phyloP scores from a whole-genome alignment of 192 early-diverging fungal genomes.

The Geosiphon pyriformis region DNA sequence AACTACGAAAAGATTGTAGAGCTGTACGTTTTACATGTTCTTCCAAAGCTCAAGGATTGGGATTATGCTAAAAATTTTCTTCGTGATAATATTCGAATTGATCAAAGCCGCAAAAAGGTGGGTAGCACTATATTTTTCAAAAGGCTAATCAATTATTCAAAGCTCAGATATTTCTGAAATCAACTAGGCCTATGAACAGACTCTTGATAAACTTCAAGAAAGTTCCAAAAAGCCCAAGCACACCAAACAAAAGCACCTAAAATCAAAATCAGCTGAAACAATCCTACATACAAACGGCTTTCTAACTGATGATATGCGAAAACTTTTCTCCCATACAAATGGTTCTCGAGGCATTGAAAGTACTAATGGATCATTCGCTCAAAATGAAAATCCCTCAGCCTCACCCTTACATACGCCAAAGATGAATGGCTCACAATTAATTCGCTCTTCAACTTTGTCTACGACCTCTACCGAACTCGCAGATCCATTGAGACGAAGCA shows the following conservation, averaged over 20 bases:
- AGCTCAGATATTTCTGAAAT: too few species aligned
- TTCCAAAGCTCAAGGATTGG: constrained; percentile 40
- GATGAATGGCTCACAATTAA: background rate
- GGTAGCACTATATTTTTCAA: background rate
- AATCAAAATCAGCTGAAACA: background rate
- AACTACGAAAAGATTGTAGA: constrained; percentile 38
- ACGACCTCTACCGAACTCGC: background rate
- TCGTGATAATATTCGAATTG: constrained; percentile 31
- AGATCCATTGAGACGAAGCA: background rate
- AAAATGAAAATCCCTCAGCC: background rate
- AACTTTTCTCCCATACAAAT: too few species aligned
- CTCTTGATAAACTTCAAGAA: constrained; percentile 13
- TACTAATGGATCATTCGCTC: background rate
- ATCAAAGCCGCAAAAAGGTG: constrained; percentile 34
- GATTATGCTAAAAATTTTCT: constrained; percentile 32
- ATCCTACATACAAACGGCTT: background rate
- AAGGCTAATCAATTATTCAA: background rate
- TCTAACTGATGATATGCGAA: too few species aligned
- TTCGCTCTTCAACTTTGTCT: background rate
- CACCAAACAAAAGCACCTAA: background rate
- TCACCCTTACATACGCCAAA: background rate
- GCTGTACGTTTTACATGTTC: constrained; percentile 36
- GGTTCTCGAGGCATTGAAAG: too few species aligned
- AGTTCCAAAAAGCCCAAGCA: background rate
- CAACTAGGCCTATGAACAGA: constrained; percentile 7